These are phyloP conservation scores for Aspergillus persii DNA, from an alignment of 2,329 filamentous ascomycete species.

Conservation along the genomic window DNA sequence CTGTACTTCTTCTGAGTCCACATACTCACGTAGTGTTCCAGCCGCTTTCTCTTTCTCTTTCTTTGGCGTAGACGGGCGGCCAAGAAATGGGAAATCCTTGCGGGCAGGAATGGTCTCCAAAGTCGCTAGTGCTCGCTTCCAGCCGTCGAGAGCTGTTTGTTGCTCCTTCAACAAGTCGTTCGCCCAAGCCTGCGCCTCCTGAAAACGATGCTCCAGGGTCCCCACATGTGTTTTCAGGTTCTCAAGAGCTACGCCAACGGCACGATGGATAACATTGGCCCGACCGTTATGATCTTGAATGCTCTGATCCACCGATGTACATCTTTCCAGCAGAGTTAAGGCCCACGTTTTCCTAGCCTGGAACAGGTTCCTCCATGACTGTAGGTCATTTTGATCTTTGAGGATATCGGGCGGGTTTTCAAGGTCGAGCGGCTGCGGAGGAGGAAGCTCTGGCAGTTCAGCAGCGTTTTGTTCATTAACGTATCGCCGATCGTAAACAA, in stretches of 20 bases:
- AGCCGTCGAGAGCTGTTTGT: constrained; percentile 42
- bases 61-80: constrained; percentile 41
- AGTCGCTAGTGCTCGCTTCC: constrained; percentile 38
- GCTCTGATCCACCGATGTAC: constrained; percentile 61
- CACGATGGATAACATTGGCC: constrained; percentile 63
- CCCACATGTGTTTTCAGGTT: constrained; percentile 59
- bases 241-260: constrained; percentile 77
- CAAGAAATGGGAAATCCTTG: constrained; percentile 44
- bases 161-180: constrained; percentile 46
- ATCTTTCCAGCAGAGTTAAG: constrained; percentile 65
- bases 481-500: constrained; percentile 82
- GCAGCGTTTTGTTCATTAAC: constrained; percentile 48
- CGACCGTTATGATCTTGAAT: constrained; percentile 54
- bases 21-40: constrained; percentile 68
- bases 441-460: constrained; percentile 52
- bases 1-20: constrained; percentile 70
- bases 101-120: constrained; percentile 43
- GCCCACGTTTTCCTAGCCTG: constrained; percentile 80
- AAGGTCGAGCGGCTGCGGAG: constrained; percentile 61
- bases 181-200: constrained; percentile 48
- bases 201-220: constrained; percentile 44
- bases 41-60: constrained; percentile 46
- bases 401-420: constrained; percentile 73
- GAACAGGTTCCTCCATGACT: constrained; percentile 87
- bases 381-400: constrained; percentile 72